phyloP scores from a whole-genome alignment of 176 grass and related monocot species.

The Musa schizocarpa region DNA sequence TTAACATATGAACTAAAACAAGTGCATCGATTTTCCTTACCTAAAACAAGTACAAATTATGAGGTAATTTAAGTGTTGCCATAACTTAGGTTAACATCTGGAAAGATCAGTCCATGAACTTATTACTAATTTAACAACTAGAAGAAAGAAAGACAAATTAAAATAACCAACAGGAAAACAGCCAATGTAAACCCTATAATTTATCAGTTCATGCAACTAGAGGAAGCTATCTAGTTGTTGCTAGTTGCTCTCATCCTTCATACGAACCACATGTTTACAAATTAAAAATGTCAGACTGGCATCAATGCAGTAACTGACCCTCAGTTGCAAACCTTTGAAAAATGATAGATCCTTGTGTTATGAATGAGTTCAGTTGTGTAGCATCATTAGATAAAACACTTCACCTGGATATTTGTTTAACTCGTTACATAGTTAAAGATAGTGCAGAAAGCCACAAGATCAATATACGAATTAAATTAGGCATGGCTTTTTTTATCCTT shows the following conservation, averaged over 20 bases:
- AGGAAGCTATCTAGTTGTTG: neutral
- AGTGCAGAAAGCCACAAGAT: neutral
- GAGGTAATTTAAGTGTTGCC: too few species aligned
- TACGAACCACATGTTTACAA: neutral
- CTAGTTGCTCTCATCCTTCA: neutral
- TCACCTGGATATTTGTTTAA: neutral
- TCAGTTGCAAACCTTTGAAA: neutral
- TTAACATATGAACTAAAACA: too few species aligned
- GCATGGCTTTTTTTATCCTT: neutral
- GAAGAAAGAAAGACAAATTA: neutral
- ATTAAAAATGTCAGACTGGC: neutral
- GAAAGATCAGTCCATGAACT: neutral
- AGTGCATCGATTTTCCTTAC: too few species aligned
- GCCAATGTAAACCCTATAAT: neutral
- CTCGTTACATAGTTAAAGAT: neutral
- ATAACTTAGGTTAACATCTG: neutral
- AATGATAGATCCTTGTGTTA: neutral
- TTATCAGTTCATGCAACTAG: neutral
- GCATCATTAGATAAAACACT: too few species aligned
- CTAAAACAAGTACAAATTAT: too few species aligned
- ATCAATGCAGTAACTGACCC: neutral
- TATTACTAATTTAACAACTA: neutral
- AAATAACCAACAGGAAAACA: slow-evolving; percentile 3
- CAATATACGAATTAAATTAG: neutral
- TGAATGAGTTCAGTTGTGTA: too few species aligned